These are phyloP conservation scores for Skeletonema grethae DNA, from an alignment of 108 stramenopile species.

Conservation along the genomic window DNA sequence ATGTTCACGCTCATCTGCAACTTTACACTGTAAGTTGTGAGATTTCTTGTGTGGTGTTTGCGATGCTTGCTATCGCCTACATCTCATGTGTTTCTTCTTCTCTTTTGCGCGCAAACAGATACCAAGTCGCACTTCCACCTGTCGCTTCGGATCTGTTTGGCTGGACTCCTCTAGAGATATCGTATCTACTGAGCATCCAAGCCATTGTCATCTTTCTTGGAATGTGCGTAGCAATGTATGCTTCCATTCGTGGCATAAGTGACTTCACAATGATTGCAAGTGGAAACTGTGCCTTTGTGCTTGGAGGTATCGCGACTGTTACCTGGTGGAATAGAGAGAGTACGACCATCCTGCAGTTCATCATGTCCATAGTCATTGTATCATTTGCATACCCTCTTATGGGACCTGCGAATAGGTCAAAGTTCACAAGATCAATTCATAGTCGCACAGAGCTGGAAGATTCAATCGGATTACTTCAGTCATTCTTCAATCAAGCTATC, in stretches of 20 bases:
- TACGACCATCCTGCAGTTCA: conserved; percentile 8
- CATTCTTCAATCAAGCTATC: conserved; percentile 20
- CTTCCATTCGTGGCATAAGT: conserved; percentile 1
- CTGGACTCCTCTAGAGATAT: conserved; percentile 62
- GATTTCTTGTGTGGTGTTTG: neutral
- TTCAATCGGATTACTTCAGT: conserved; percentile 19
- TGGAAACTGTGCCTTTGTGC: conserved; percentile 3
- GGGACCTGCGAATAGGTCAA: conserved; percentile 23
- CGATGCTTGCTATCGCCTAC: neutral
- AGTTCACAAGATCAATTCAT: conserved; percentile 14
- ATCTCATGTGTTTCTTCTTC: neutral
- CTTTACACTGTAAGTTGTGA: conserved; percentile 17
- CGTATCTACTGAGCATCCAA: conserved; percentile 2
- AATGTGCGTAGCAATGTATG: conserved; percentile 15
- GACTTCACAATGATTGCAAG: conserved; percentile 12
- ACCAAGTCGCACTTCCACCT: conserved; percentile 51
- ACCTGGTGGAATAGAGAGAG: conserved; percentile 14
- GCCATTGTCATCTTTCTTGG: conserved; percentile 10
- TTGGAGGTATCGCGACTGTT: conserved; percentile 10
- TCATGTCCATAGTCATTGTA: conserved; percentile 13
- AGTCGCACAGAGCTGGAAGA: conserved; percentile 20
- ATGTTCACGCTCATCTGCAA: conserved; percentile 22
- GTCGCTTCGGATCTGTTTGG: conserved; percentile 57
- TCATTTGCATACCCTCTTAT: conserved; percentile 26
- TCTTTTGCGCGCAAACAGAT: conserved; percentile 1